phyloP scores from a whole-genome alignment of 2,329 filamentous ascomycete species.

The Ramichloridium luteum region DNA sequence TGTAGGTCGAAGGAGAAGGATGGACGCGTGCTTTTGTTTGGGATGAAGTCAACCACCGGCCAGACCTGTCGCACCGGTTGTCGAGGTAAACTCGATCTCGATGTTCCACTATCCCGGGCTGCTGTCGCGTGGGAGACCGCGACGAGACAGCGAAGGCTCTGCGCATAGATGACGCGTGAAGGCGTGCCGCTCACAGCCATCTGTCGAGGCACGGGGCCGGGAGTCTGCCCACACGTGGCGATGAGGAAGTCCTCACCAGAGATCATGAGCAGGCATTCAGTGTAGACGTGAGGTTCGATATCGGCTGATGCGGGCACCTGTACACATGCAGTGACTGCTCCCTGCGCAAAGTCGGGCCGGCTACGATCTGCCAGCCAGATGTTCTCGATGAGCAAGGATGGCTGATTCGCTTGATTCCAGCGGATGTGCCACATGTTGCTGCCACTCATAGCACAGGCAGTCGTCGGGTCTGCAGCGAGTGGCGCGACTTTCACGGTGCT shows the following conservation, averaged over 20 bases:
- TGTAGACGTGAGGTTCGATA: constrained; percentile 6
- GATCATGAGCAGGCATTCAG: constrained; percentile 16
- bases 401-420: constrained; percentile 10
- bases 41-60: constrained; percentile 36
- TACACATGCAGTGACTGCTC: constrained; percentile 12
- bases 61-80: constrained; percentile 26
- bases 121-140: constrained; percentile 33
- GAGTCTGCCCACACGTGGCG: constrained; percentile 7
- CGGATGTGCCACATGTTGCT: constrained; percentile 15
- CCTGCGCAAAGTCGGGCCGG: constrained; percentile 17
- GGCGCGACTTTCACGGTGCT: constrained; percentile 18
- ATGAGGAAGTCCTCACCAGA: constrained; percentile 16
- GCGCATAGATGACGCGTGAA: constrained; percentile 19
- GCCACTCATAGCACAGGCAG: constrained; percentile 17
- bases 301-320: constrained; percentile 13
- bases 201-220: constrained; percentile 19
- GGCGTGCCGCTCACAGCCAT: constrained; percentile 20
- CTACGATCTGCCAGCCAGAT: constrained; percentile 20
- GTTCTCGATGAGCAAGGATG: constrained; percentile 12
- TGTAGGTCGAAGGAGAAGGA: constrained; percentile 33
- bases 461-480: constrained; percentile 5
- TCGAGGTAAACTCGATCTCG: constrained; percentile 14
- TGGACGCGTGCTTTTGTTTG: constrained; percentile 9
- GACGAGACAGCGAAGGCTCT: constrained; percentile 32
- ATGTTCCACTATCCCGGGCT: constrained; percentile 14